phyloP scores from a whole-genome alignment of 805 yeast genomes.

The Torulaspora indica region DNA sequence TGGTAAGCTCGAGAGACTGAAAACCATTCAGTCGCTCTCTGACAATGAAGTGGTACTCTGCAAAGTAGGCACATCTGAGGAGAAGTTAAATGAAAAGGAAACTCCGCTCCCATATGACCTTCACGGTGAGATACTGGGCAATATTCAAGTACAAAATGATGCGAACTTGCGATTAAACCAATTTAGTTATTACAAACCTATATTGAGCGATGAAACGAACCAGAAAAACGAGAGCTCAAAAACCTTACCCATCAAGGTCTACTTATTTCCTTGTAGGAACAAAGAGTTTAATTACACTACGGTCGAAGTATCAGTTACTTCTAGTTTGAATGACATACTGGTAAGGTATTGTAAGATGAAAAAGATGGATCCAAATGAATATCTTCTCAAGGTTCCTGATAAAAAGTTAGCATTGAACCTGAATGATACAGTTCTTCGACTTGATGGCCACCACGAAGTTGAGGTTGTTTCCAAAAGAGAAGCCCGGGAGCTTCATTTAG shows the following conservation, averaged over 20 bases:
- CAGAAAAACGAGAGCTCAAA: slow-evolving; percentile 28
- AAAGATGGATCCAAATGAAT: slow-evolving; percentile 36
- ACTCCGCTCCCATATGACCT: slow-evolving; percentile 50
- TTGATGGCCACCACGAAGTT: slow-evolving; percentile 40
- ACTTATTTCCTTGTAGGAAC: slow-evolving; percentile 34
- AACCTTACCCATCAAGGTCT: slow-evolving; percentile 32
- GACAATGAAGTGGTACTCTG: slow-evolving; percentile 80
- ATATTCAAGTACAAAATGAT: slow-evolving; percentile 3
- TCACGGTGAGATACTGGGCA: slow-evolving; percentile 15
- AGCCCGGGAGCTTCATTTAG: slow-evolving; percentile 37
- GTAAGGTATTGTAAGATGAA: slow-evolving; percentile 36
- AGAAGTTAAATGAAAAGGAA: slow-evolving; percentile 44
- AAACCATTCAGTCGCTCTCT: slow-evolving; percentile 64
- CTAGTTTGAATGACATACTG: slow-evolving; percentile 37
- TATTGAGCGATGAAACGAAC: slow-evolving; percentile 27
- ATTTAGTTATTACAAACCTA: slow-evolving; percentile 38
- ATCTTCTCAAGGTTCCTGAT: slow-evolving; percentile 35
- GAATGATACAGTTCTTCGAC: slow-evolving; percentile 39
- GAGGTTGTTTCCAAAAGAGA: slow-evolving; percentile 43
- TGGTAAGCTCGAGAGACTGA: slow-evolving; percentile 73
- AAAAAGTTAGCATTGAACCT: slow-evolving; percentile 34
- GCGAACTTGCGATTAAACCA: slow-evolving; percentile 27
- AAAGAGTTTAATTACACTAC: slow-evolving; percentile 30
- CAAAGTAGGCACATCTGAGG: slow-evolving; percentile 45
- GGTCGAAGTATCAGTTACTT: slow-evolving; percentile 34